Evolutionary conservation across 768 basidiomycete species (phyloP), one percentile per base, ranked within the genome.

Genomic region (Amylocystis lapponica): DNA sequence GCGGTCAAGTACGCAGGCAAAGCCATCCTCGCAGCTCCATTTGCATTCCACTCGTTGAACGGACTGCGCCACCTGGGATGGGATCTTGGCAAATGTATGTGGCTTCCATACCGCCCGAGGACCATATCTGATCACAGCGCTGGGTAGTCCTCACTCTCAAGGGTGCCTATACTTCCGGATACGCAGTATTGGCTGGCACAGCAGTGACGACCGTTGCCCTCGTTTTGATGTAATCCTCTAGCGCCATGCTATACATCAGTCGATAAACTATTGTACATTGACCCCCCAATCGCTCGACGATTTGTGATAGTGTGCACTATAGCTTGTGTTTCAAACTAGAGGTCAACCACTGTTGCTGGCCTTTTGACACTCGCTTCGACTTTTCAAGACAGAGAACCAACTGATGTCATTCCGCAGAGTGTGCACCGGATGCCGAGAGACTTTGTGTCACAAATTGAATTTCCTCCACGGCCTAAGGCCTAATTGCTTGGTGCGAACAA

Each of bases 31-130:
- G 92, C 91, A 11, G 73, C 78, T 3, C 90, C 94, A 1, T 95
- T 96, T 63, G 78, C 88, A 13, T 97, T 84, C 78, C 95, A 98
- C 68, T 76, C 79, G 7, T 72, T 81, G 64, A 97, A 97, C 65
- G 95, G 95, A 3, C 48, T 97, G 47, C 78, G 95, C 31, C 95
- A 98, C 71, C 67, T 98, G 55, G 63, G 66, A 26, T 98, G 95
- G 95, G 95, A 97, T 66, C 65, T 76, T 60, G 81, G 83, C 46
- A 86, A 83, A 72, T 83, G 95, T 97, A 56, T 53, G 93, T 79
- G 22, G 8, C 45, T 30, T 14, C 6, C 33, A 23, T 42, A 20
- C 17, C 25, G 19, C 26, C 36, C 20, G n/a, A n/a, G 16, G 36
- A 40, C 26, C 14, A 20, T 14, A 11, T 16, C 40, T 39, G n/a